Conservation (phyloP, 495 filamentous ascomycete genomes). For the Zalerion maritima region DNA sequence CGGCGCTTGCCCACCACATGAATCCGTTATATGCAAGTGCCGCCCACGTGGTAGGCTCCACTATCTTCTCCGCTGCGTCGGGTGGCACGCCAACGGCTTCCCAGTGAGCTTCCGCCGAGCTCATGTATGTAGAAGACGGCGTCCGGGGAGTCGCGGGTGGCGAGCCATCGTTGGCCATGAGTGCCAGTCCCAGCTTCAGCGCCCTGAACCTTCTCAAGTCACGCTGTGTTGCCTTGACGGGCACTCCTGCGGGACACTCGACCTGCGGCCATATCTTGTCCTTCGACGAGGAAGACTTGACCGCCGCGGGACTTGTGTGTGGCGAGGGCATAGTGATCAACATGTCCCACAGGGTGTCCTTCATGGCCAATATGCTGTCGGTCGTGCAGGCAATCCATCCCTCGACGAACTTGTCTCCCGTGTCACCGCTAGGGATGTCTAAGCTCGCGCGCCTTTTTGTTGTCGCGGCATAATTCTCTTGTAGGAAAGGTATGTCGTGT, state of each 20-base stretch:
- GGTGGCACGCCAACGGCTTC: constrained; percentile 17
- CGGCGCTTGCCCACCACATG: constrained; percentile 97
- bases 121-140: constrained; percentile 15
- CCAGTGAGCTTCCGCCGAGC: constrained; percentile 8
- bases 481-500: constrained; percentile 74
- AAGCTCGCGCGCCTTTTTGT: constrained; percentile 15
- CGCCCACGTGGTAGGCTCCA: constrained; percentile 76
- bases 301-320: no score
- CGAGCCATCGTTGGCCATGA: constrained; percentile 22
- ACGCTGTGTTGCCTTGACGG: constrained; percentile 78
- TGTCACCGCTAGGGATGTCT: constrained; percentile 7
- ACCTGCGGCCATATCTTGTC: constrained; percentile 62
- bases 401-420: constrained; percentile 23
- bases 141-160: constrained; percentile 11
- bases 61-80: constrained; percentile 37
- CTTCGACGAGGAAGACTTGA: constrained; percentile 31
- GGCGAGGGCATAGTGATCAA: constrained; percentile 63
- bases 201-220: constrained; percentile 68
- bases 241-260: constrained; percentile 40
- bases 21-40: constrained; percentile 81
- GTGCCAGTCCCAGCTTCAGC: constrained; percentile 51
- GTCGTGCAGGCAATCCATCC: constrained; percentile 91
- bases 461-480: constrained; percentile 33
- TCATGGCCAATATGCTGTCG: constrained; percentile 76
- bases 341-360: constrained; percentile 73